A percentile compares a stretch with the other conserved stretches of the same genome.
Evolutionary conservation across 768 basidiomycete species (phyloP).

Genomic region (Mrakia frigida): DNA sequence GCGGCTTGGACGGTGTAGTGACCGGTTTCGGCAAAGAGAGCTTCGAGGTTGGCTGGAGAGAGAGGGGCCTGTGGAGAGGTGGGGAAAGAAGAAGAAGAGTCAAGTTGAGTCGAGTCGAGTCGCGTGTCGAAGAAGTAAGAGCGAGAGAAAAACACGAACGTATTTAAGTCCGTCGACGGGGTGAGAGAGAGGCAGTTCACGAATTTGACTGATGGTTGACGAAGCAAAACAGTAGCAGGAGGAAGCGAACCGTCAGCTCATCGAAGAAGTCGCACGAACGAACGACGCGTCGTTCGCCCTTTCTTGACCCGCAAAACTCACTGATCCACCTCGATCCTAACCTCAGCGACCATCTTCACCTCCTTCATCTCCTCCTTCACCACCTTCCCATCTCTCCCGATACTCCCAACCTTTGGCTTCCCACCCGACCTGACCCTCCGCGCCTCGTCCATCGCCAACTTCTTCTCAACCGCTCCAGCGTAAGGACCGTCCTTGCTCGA

Average conservation of each 20-base stretch:
- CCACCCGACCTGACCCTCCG: background rate
- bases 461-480: slow-evolving; percentile 9
- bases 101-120: background rate
- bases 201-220: background rate
- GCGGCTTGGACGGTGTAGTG: slow-evolving; percentile 3
- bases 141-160: too few species aligned
- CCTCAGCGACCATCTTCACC: background rate
- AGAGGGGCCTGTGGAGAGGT: background rate
- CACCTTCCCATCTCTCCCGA: background rate
- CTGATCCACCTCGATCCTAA: background rate
- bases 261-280: background rate
- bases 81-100: background rate
- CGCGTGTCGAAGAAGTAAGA: background rate
- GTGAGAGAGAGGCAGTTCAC: background rate
- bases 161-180: background rate
- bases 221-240: background rate
- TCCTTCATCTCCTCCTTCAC: background rate
- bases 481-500: background rate
- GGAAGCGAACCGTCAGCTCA: too few species aligned
- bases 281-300: background rate
- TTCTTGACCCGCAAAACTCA: background rate
- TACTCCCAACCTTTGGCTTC: background rate
- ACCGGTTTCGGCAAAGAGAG: background rate
- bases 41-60: background rate
- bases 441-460: background rate